Conservation (phyloP, 2,329 filamentous ascomycete genomes). For the Ophiocordyceps sinensis region DNA sequence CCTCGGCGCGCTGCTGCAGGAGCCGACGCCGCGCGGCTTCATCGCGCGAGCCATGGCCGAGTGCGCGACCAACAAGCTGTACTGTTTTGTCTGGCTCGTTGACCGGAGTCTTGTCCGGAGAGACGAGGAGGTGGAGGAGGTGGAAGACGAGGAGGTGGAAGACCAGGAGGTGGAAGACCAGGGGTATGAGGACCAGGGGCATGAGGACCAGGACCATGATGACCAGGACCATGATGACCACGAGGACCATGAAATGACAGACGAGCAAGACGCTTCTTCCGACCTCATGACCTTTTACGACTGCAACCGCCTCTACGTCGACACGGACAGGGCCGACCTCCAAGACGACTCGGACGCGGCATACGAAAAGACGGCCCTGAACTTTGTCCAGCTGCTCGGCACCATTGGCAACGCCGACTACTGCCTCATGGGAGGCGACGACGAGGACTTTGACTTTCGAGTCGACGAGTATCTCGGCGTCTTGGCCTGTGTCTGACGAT, state of each 20-base stretch:
- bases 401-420: not conserved
- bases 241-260: too few relatives aligned
- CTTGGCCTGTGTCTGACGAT: not conserved
- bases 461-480: conserved; percentile 1
- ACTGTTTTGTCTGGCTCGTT: conserved; percentile 1
- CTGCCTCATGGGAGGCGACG: not conserved
- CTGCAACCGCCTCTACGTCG: not conserved
- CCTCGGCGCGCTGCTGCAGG: not conserved
- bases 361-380: not conserved
- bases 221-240: too few relatives aligned
- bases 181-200: not conserved
- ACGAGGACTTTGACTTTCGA: not conserved
- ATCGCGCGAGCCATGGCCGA: conserved; percentile 1
- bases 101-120: not conserved
- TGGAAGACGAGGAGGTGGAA: too few relatives aligned
- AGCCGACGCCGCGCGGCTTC: not conserved
- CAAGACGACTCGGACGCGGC: not conserved
- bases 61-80: not conserved
- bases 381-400: not conserved
- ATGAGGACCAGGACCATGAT: not conserved
- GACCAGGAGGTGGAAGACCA: too few relatives aligned
- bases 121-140: not conserved
- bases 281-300: not conserved
- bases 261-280: too few relatives aligned
- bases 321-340: not conserved